A percentile compares a stretch with the other conserved stretches of the same genome.
These are phyloP conservation scores for Naegleria lovaniensis DNA, from an alignment of 208 protist species.

Conservation along the genomic window DNA sequence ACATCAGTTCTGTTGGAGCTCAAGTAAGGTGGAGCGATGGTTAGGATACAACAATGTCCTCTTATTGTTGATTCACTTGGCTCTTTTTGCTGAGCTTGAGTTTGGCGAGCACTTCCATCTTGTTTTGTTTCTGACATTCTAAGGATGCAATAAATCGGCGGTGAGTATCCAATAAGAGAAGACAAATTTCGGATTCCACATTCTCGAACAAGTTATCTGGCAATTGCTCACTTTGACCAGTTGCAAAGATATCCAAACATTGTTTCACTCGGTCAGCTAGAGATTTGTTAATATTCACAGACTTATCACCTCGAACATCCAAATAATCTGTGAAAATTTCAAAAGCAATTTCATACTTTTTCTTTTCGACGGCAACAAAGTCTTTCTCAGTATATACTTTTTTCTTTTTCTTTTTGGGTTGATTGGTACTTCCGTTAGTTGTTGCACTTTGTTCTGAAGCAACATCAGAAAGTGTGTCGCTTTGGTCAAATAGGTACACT, in stretches of 20 bases:
- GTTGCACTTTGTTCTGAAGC: background rate
- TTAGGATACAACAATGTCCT: no score
- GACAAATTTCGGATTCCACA: background rate
- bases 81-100: no score
- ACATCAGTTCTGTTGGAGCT: no score
- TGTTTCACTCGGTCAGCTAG: background rate
- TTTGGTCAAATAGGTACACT: background rate
- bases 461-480: background rate
- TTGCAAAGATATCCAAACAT: background rate
- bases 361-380: background rate
- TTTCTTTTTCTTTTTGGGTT: background rate
- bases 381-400: background rate
- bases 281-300: background rate
- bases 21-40: no score
- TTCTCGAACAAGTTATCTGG: background rate
- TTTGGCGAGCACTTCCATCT: background rate
- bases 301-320: background rate
- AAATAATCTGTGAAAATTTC: background rate
- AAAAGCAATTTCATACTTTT: background rate
- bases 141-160: background rate
- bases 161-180: background rate
- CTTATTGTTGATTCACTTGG: no score
- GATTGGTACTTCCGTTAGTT: background rate
- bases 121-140: background rate
- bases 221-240: background rate